phyloP scores from a whole-genome alignment of 2,329 filamentous ascomycete genomes.

The Monilinia polystroma region DNA sequence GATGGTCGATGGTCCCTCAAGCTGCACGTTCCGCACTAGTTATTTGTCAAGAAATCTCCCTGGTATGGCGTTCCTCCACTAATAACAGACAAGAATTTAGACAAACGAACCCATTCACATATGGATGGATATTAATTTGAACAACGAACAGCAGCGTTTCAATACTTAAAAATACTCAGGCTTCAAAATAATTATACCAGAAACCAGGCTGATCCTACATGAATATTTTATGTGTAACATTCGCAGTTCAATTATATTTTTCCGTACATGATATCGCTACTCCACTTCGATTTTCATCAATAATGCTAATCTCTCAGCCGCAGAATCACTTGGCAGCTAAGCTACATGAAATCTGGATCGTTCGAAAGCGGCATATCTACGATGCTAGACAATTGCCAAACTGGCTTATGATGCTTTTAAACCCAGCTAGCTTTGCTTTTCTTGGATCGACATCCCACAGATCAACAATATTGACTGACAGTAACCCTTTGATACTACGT shows the following conservation, averaged over 20 bases:
- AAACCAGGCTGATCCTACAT: too few relatives aligned
- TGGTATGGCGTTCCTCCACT: too few relatives aligned
- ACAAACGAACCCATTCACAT: too few relatives aligned
- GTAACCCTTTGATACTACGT: neutral
- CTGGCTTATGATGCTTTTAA: neutral
- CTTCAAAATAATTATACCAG: too few relatives aligned
- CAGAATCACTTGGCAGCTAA: neutral
- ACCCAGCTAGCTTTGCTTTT: too few relatives aligned
- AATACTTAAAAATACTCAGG: too few relatives aligned
- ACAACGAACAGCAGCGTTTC: too few relatives aligned
- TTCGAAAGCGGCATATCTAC: neutral
- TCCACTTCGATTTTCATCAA: neutral
- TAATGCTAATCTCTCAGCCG: conserved; percentile 4
- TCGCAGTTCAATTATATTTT: neutral
- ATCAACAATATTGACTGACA: neutral
- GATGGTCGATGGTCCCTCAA: too few relatives aligned
- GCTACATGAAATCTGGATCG: neutral
- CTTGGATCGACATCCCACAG: neutral
- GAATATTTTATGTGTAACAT: too few relatives aligned
- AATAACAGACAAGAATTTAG: too few relatives aligned
- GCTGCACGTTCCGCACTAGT: neutral
- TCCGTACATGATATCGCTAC: neutral
- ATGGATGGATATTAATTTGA: too few relatives aligned
- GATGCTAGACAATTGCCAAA: neutral
- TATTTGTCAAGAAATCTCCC: too few relatives aligned